These are phyloP conservation scores for Candida ponderosae DNA, from an alignment of 805 yeast genomes.

Conservation along the genomic window DNA sequence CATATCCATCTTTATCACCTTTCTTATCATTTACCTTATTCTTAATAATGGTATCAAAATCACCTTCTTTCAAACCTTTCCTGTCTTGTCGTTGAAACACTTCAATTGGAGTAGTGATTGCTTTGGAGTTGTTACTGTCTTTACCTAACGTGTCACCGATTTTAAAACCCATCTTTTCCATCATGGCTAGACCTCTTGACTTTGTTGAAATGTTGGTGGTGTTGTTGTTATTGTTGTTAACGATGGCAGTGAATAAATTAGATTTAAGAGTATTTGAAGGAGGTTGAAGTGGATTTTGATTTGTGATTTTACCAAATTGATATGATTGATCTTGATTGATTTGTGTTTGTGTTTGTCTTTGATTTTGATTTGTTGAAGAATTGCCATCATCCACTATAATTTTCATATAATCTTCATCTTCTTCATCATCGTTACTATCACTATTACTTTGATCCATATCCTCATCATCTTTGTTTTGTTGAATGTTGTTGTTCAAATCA, in stretches of 20 bases:
- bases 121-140: constrained; percentile 11
- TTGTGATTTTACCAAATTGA: neutral
- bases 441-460: neutral
- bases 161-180: constrained; percentile 54
- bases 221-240: too few relatives aligned
- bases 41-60: too few relatives aligned
- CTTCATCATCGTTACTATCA: constrained; percentile 5
- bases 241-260: too few relatives aligned
- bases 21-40: constrained; percentile 12
- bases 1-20: constrained; percentile 3
- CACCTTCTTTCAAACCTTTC: constrained; percentile 12
- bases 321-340: neutral
- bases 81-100: constrained; percentile 11
- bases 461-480: constrained; percentile 1
- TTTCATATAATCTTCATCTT: constrained; percentile 21
- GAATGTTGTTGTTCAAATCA: too few relatives aligned
- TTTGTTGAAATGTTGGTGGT: constrained; percentile 10
- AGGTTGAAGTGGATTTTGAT: too few relatives aligned
- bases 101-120: constrained; percentile 25
- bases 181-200: constrained; percentile 41
- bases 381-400: constrained; percentile 15
- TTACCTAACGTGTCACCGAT: constrained; percentile 39
- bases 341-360: too few relatives aligned
- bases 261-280: too few relatives aligned
- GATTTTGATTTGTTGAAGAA: neutral